Conservation (phyloP, 345 rosid species). For the Erodium maritimum region DNA sequence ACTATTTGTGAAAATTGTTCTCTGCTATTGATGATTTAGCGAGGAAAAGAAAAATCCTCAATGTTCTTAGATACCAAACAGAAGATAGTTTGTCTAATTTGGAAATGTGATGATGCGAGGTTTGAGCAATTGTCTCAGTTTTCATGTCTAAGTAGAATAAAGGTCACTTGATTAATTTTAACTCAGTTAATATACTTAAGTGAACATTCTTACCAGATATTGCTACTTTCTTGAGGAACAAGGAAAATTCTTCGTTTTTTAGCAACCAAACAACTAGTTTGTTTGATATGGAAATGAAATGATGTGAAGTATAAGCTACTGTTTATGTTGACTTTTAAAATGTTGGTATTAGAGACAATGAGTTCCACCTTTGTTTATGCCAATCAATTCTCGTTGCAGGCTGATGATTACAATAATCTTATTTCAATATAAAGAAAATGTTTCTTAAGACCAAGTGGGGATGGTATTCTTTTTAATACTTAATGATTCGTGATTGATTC, state of each 20-base stretch:
- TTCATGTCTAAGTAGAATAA: too few relatives aligned
- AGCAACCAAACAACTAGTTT: background rate
- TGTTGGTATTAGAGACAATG: background rate
- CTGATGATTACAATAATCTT: background rate
- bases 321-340: background rate
- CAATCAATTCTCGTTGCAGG: background rate
- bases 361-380: too few relatives aligned
- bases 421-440: background rate
- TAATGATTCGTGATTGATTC: background rate
- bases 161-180: too few relatives aligned
- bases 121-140: too few relatives aligned
- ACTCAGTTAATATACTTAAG: too few relatives aligned
- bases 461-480: background rate
- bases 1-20: too few relatives aligned
- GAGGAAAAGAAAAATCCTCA: background rate
- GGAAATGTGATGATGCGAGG: background rate
- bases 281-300: background rate
- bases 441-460: background rate
- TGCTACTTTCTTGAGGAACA: too few relatives aligned
- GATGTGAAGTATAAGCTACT: background rate
- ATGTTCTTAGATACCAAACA: background rate
- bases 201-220: too few relatives aligned
- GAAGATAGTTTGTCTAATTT: background rate
- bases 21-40: too few relatives aligned
- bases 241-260: background rate